Conservation (phyloP, 208 protist species). For the Borovskyia barvae region DNA sequence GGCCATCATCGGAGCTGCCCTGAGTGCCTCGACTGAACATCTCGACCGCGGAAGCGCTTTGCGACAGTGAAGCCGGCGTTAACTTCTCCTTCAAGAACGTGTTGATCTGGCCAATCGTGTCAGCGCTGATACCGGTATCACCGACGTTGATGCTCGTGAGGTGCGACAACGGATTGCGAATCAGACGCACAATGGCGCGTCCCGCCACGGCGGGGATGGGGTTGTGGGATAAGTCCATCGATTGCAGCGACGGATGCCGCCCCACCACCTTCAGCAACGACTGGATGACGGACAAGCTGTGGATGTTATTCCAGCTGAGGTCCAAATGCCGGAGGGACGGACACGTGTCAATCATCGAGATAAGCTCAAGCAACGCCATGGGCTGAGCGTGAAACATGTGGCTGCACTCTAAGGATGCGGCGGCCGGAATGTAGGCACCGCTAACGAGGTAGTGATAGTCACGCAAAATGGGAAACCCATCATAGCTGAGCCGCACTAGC, state of each 20-base stretch:
- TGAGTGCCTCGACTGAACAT: constrained; percentile 6
- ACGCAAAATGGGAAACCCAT: constrained; percentile 37
- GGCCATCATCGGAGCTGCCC: background rate
- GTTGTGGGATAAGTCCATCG: constrained; percentile 73
- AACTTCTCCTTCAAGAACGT: constrained; percentile 56
- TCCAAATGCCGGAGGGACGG: constrained; percentile 51
- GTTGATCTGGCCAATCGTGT: constrained; percentile 64
- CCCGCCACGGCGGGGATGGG: constrained; percentile 77
- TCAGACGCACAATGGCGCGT: constrained; percentile 60
- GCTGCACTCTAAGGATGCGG: constrained; percentile 50
- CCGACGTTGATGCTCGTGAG: constrained; percentile 55
- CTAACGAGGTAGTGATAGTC: constrained; percentile 71
- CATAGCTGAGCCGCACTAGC: constrained; percentile 46
- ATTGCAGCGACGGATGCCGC: constrained; percentile 50
- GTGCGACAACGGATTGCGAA: constrained; percentile 59
- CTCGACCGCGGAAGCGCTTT: constrained; percentile 7
- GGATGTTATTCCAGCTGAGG: constrained; percentile 79
- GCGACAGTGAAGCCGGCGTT: constrained; percentile 5
- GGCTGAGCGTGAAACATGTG: constrained; percentile 56
- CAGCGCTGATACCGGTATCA: constrained; percentile 51
- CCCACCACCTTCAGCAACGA: constrained; percentile 44
- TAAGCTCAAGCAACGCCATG: constrained; percentile 55
- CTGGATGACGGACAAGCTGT: constrained; percentile 66
- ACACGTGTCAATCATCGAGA: constrained; percentile 68
- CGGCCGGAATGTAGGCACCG: constrained; percentile 38